Base-by-base conservation (phyloP, 2,329 filamentous ascomycete genomes). In the Incumbomyces lentus region DNA sequence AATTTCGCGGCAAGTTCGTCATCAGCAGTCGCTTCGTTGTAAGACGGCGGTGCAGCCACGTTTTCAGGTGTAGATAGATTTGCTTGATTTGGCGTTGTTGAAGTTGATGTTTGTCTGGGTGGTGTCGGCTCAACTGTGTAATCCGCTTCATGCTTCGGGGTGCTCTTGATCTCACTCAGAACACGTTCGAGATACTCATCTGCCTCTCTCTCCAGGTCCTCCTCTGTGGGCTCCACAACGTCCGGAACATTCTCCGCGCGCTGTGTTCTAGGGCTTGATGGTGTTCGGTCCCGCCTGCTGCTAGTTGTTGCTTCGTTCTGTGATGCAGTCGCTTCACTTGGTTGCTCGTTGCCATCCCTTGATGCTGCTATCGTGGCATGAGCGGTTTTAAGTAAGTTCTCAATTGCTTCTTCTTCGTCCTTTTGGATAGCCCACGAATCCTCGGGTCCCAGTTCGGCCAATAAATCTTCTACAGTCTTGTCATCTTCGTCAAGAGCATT, bases 381-480 rank as follows among this genome's bases (percentile, higher is more conserved):
- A 29, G 59, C 60, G 29, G 57, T 49, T 26, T 43, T 48, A 10
- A 63, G 46, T 7, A 62, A 51, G 7, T 55, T 53, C n/a, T 51
- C 36, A 7, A 59, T 56, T 49, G 60, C 51, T 17, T 53, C 44
- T 34, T 58, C 49, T 39, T 61, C 55, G 33, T 49, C 49, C 40
- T 50, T 51, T 12, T 33, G 49, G 10, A 53, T 31, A 14, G 52
- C 48, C 53, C 55, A 61, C 33, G 53, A 48, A 38, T 59, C 58
- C 26, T 59, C 57, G 7, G 57, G 54, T 16, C 56, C 57, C 30
- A 63, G 48, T 43, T 61, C 57, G 34, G 56, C 59, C 11, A 63
- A 49, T 3, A 63, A 51, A 44, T 62, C 58, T 46, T 60, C 59
- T 14, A 62, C 49, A 12, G 56, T 59, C 39, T 60, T 48, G 42